These are phyloP conservation scores for Cercospora berteroae DNA, from an alignment of 2,329 filamentous ascomycete species.

Conservation along the genomic window DNA sequence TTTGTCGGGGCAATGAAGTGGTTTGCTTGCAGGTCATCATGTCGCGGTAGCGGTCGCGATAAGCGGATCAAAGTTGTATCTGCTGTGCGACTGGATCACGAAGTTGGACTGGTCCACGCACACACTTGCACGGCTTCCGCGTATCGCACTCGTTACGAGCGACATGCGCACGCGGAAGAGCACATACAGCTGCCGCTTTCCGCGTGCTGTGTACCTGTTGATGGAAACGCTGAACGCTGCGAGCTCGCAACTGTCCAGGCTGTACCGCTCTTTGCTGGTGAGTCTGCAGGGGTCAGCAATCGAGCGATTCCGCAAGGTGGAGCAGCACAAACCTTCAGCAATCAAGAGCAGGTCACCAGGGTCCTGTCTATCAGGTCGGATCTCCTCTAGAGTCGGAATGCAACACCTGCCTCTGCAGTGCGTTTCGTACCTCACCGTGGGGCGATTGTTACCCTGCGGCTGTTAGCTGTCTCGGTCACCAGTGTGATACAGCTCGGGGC, in stretches of 20 bases:
- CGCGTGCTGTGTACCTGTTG: background rate
- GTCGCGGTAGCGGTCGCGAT: background rate
- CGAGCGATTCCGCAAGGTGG: background rate
- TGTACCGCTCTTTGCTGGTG: background rate
- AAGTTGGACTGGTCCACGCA: background rate
- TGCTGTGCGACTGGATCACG: slow-evolving; percentile 10
- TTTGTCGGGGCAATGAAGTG: background rate
- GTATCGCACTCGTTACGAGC: slow-evolving; percentile 7
- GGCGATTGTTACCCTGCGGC: slow-evolving; percentile 15
- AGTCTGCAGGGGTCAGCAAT: slow-evolving; percentile 1
- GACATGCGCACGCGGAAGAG: slow-evolving; percentile 9
- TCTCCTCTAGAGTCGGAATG: slow-evolving; percentile 23
- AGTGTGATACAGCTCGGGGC: background rate
- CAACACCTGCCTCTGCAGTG: slow-evolving; percentile 22
- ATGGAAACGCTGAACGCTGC: background rate
- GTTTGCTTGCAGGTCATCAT: slow-evolving; percentile 7
- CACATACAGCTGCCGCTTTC: slow-evolving; percentile 6
- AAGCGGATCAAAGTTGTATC: background rate
- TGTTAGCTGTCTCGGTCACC: slow-evolving; percentile 1
- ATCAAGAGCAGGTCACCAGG: slow-evolving; percentile 15
- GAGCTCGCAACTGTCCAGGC: slow-evolving; percentile 7
- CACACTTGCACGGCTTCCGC: background rate
- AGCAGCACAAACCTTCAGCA: slow-evolving; percentile 9
- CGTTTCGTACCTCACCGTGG: slow-evolving; percentile 19
- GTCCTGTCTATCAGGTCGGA: slow-evolving; percentile 16